Percentiles rank a stretch among this genome's conserved stretches.
Conservation (phyloP, 176 grass and related monocot genomes). For the Tillandsia leiboldiana region DNA sequence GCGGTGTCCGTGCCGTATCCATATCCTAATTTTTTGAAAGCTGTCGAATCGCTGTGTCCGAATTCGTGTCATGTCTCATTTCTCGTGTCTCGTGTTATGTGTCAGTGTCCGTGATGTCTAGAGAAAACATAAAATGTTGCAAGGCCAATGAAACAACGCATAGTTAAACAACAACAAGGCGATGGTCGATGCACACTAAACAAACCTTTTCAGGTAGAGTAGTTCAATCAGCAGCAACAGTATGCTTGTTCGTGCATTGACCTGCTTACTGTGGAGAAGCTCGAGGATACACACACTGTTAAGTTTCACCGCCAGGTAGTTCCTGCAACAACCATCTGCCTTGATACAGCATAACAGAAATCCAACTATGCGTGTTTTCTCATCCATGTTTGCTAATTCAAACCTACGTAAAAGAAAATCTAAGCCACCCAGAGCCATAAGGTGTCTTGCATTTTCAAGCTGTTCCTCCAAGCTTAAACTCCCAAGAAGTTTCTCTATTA, state of each 20-base stretch:
- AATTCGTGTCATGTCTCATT: too few relatives aligned
- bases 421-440: conserved; percentile 42
- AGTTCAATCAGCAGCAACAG: conserved; percentile 36
- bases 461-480: conserved; percentile 20
- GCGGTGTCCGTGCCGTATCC: too few relatives aligned
- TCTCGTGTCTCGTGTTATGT: too few relatives aligned
- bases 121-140: too few relatives aligned
- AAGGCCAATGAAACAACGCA: too few relatives aligned
- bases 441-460: conserved; percentile 30
- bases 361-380: conserved; percentile 21
- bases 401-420: conserved; percentile 34
- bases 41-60: too few relatives aligned
- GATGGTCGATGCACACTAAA: neutral
- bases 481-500: conserved; percentile 9
- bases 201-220: conserved; percentile 35
- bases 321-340: conserved; percentile 44
- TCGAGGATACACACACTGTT: conserved; percentile 14
- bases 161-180: too few relatives aligned
- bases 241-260: conserved; percentile 15
- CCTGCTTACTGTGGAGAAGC: conserved; percentile 27
- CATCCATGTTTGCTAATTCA: conserved; percentile 14
- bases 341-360: conserved; percentile 37
- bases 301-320: conserved; percentile 33
- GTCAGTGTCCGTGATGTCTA: too few relatives aligned
- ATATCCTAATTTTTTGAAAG: too few relatives aligned